These are phyloP conservation scores for Serendipita sp. DNA, from an alignment of 768 basidiomycete species.

Conservation along the genomic window DNA sequence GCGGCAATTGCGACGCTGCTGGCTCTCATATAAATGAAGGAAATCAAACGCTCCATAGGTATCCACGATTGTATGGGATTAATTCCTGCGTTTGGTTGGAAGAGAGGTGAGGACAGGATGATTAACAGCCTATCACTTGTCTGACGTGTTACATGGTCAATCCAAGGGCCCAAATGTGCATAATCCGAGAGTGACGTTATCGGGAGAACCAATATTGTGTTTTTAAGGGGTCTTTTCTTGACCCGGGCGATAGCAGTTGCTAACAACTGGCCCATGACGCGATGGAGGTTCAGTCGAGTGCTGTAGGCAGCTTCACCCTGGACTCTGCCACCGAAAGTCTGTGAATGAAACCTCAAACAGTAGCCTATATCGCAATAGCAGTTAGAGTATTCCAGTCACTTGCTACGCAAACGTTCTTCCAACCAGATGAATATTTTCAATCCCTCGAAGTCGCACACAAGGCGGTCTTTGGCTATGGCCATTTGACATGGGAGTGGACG, in stretches of 20 bases:
- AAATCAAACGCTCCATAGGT: constrained; percentile 58
- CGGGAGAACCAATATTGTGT: neutral
- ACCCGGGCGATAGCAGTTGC: neutral
- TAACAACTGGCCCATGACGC: neutral
- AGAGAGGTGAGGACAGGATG: constrained; percentile 47
- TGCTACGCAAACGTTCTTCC: constrained; percentile 72
- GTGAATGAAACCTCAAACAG: neutral
- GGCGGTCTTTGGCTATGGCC: constrained; percentile 79
- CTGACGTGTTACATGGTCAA: neutral
- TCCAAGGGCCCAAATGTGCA: neutral
- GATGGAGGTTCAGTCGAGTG: neutral
- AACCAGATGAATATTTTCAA: constrained; percentile 96
- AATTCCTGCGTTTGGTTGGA: constrained; percentile 23
- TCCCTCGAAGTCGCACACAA: constrained; percentile 83
- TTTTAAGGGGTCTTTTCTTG: neutral
- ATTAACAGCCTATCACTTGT: constrained; percentile 33
- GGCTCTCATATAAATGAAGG: constrained; percentile 75
- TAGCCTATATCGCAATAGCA: constrained; percentile 5
- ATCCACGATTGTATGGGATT: constrained; percentile 34
- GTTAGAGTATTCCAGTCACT: constrained; percentile 28
- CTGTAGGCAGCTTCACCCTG: neutral
- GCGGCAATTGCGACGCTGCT: constrained; percentile 52
- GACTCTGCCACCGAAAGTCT: neutral
- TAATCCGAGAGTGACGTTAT: neutral
- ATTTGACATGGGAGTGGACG: constrained; percentile 94